Evolutionary conservation across 345 rosid species (phyloP).

Genomic region (Geranium brycei): DNA sequence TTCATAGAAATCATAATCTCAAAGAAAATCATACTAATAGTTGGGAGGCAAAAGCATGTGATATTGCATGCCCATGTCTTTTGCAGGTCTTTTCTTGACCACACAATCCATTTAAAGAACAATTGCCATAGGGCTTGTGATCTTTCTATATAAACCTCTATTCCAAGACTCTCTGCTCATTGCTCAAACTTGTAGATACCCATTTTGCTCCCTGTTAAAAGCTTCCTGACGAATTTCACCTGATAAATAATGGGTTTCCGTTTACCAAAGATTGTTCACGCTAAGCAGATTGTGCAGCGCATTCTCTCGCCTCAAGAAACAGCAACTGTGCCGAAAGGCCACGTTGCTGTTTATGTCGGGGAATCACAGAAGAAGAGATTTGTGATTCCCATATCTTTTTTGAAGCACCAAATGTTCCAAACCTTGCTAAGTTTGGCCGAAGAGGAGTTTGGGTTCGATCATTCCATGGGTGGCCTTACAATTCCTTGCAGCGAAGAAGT

Average conservation of each 20-base stretch:
- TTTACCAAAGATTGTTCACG: conserved; percentile 5
- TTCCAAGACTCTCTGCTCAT: background rate
- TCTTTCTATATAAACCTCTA: background rate
- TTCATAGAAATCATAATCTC: no score
- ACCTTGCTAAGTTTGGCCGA: conserved; percentile 21
- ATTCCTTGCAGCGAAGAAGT: conserved; percentile 26
- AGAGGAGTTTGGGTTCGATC: conserved; percentile 28
- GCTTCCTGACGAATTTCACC: background rate
- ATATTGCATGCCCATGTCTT: background rate
- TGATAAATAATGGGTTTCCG: conserved; percentile 5
- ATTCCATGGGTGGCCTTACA: conserved; percentile 34
- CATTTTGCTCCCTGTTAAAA: no score
- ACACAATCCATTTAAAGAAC: background rate
- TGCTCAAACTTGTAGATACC: background rate
- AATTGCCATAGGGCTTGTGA: background rate
- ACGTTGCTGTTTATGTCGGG: conserved; percentile 28
- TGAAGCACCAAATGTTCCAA: conserved; percentile 22
- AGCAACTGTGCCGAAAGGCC: conserved; percentile 17
- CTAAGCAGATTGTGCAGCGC: conserved; percentile 6
- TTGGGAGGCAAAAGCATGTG: no score
- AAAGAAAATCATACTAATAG: no score
- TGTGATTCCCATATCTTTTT: background rate
- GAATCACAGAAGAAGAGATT: conserved; percentile 5
- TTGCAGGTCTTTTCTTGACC: background rate
- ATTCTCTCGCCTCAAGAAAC: background rate